Conservation (phyloP, 106 monocot species). For the Chionographis japonica region DNA sequence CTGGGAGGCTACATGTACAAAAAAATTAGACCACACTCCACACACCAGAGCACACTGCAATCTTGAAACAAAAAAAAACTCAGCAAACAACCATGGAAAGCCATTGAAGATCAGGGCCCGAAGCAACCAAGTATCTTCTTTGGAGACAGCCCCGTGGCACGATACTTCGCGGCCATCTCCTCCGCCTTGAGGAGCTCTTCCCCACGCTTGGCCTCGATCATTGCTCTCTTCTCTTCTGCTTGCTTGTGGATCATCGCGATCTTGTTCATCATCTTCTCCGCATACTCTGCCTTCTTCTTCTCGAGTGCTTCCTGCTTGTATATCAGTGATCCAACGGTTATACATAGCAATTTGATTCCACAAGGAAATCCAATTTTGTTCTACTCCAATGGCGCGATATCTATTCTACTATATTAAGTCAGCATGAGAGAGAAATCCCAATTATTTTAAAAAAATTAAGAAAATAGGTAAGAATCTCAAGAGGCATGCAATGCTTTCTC, state of each 20-base stretch:
- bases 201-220: conserved; percentile 21
- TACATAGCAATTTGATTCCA: no score
- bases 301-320: conserved; percentile 23
- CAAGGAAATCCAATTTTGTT: no score
- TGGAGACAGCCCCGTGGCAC: conserved; percentile 24
- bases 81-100: no score
- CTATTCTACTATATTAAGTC: no score
- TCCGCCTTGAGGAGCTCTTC: conserved; percentile 30
- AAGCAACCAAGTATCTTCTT: conserved; percentile 26
- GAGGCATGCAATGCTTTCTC: no score
- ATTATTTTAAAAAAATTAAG: no score
- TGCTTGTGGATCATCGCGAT: conserved; percentile 36
- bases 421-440: no score
- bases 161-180: conserved; percentile 28
- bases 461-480: no score
- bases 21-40: no score
- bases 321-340: neutral
- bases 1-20: no score
- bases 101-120: conserved; percentile 2
- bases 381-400: no score
- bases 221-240: conserved; percentile 44
- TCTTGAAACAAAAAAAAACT: neutral
- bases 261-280: conserved; percentile 44
- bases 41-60: no score
- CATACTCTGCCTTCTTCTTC: conserved; percentile 37